Base-by-base conservation (phyloP, 2,329 filamentous ascomycete species). In the Trichophaea hybrida region DNA sequence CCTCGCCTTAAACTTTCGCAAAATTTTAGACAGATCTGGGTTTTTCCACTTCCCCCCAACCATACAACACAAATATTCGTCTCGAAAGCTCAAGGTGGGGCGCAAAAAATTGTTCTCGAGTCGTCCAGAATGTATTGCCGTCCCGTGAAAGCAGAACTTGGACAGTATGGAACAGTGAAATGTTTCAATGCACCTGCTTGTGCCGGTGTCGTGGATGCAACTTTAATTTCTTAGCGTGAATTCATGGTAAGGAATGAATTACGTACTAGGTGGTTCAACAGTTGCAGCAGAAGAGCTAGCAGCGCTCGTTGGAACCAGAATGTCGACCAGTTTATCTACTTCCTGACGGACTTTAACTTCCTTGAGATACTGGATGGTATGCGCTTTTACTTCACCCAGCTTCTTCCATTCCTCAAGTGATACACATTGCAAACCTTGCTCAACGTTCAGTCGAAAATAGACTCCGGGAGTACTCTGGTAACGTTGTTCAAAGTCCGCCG, bases 371-470 rank as follows among this genome's bases (percentile, higher is more conserved):
- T 13, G 67, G 60, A 38, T 68, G 65, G 56, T 52, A 37, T 38
- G 38, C 4, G 48, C 40, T 1, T 3, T 37, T n/a, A 58, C 46
- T 24, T 35, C 56, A 7, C 31, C 56, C 24, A 38, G 5, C 24
- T 43, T 58, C 34, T 52, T 50, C 56, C 56, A 58, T 32, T 58
- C 56, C 37, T 17, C 56, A 1, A 52, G 13, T 1, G 44, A 31
- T n/a, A 52, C 52, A n/a, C 37, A 33, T 31, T 52, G 44, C 44
- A 52, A 15, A 1, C 56, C 56, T 17, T 58, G 51, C 24, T 65
- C 62, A 1, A 68, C 67, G 38, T 66, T 68, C 0, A 69, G 49
- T 10, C 67, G 65, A 52, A 64, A 59, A 40, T 69, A 68, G 0
- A 69, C n/a, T 12, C 60, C 59, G 1, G 63, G 61, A 40, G 48